Evolutionary conservation across 345 rosid genomes (phyloP).

Genomic region (Clarkia xantiana): DNA sequence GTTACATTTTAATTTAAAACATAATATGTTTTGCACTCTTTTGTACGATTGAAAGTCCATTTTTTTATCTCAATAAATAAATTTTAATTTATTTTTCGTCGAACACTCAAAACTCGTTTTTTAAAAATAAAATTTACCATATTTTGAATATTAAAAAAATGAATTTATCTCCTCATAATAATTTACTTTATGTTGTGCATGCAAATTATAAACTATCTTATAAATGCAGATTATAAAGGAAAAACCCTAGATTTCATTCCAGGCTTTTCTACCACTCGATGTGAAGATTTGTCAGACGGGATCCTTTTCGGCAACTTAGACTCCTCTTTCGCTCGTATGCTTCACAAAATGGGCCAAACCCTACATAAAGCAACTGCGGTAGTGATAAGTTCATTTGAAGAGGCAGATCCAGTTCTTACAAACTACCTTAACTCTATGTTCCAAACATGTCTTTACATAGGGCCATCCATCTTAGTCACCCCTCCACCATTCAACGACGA

Average conservation of each 20-base stretch:
- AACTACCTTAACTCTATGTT: constrained; percentile 17
- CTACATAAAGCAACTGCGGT: constrained; percentile 28
- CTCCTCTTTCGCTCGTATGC: constrained; percentile 12
- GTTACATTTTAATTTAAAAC: too few relatives aligned
- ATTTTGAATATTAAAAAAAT: too few relatives aligned
- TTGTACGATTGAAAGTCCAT: too few relatives aligned
- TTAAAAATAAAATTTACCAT: too few relatives aligned
- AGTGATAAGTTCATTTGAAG: constrained; percentile 24
- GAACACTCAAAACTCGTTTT: too few relatives aligned
- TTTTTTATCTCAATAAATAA: too few relatives aligned
- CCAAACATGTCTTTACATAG: constrained; percentile 20
- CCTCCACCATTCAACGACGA: constrained; percentile 10
- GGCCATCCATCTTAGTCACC: constrained; percentile 20
- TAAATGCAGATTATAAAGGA: constrained; percentile 17
- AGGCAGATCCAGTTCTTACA: constrained; percentile 17
- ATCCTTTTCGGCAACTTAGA: constrained; percentile 1
- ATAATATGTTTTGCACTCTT: too few relatives aligned
- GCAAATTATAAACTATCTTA: too few relatives aligned
- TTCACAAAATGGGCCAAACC: constrained; percentile 23
- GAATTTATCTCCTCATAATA: too few relatives aligned
- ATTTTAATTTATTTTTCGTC: too few relatives aligned
- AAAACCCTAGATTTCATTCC: constrained; percentile 24
- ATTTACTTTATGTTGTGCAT: too few relatives aligned
- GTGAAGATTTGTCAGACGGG: constrained; percentile 19
- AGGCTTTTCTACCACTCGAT: constrained; percentile 18